phyloP scores from a whole-genome alignment of 108 stramenopile genomes.

The Chaetoceros muelleri region DNA sequence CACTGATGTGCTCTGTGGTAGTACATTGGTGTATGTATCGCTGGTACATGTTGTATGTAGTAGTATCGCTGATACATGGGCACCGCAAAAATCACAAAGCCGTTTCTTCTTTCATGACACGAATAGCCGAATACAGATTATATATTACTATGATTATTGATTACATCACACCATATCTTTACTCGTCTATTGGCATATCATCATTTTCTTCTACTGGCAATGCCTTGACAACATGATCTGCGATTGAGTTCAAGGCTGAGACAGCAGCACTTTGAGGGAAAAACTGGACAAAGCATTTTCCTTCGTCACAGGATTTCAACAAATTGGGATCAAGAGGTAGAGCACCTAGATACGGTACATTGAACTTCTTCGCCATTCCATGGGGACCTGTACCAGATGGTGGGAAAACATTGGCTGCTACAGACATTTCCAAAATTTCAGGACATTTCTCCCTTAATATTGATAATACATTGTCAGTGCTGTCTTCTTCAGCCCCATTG shows the following conservation, averaged over 20 bases:
- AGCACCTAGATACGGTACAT: constrained; percentile 84
- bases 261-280: constrained; percentile 38
- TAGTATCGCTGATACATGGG: too few species aligned
- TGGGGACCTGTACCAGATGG: constrained; percentile 57
- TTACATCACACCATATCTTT: too few species aligned
- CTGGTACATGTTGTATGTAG: too few species aligned
- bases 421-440: constrained; percentile 54
- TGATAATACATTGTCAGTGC: constrained; percentile 44
- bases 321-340: constrained; percentile 93
- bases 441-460: constrained; percentile 59
- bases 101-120: too few species aligned
- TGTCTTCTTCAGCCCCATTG: constrained; percentile 21
- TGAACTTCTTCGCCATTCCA: constrained; percentile 83
- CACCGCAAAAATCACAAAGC: too few species aligned
- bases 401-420: constrained; percentile 68
- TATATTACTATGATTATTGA: too few species aligned
- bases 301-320: constrained; percentile 86
- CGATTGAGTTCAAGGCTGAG: constrained; percentile 47
- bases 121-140: too few species aligned
- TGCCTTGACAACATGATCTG: constrained; percentile 32
- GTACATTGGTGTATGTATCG: too few species aligned
- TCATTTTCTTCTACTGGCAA: constrained; percentile 64
- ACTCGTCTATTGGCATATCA: constrained; percentile 10
- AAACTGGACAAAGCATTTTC: constrained; percentile 57
- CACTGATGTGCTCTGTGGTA: too few species aligned